Evolutionary conservation across 306 rosid genomes (phyloP), one percentile per base, ranked within the genome.

Genomic region (Lupinus albus): DNA sequence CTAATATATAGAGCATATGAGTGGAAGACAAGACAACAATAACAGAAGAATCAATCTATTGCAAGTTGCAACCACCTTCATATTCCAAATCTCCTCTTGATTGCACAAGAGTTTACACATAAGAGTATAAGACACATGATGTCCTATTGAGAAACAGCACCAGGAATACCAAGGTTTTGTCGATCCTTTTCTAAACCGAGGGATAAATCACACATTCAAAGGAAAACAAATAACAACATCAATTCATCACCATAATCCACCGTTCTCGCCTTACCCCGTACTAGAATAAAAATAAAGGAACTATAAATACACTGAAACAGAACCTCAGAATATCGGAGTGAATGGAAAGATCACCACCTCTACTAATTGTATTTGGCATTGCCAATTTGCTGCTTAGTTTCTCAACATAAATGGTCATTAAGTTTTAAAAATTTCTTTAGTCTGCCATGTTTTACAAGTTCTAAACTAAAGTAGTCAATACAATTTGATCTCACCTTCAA

Each of bases 11-110:
- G 8, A 60, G 20, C 52, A 52, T n/a, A 48, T 14, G 12, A 60
- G 56, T 17, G 30, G 49, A 67, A 53, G 1, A 78, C 12, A 72
- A 44, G 55, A 50, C 28, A 57, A 32, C 36, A 45, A 78, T 47
- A 39, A 58, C 12, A 17, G 52, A 66, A 20, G 44, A 74, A 66
- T 11, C 61, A 66, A 58, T 45, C 39, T 35, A 13, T 32, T 45
- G 51, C 44, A 54, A 50, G 10, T 32, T 45, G 51, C 44, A 54
- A 50, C 63, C 39, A 45, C 42, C 30, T 73, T 12, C 44, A 20
- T 44, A 45, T 45, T 56, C 44, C 33, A 12, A 6, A 51, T 55
- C 49, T 48, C 36, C 36, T n/a, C n/a, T 52, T 44, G 17, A 32
- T 54, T 54, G 50, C 57, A 54, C 15, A 15, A 15, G 39, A 44